A percentile compares a stretch with the other conserved stretches of the same genome.
These are phyloP conservation scores for Penicillium malachiteum DNA, from an alignment of 495 filamentous ascomycete species.

Conservation along the genomic window DNA sequence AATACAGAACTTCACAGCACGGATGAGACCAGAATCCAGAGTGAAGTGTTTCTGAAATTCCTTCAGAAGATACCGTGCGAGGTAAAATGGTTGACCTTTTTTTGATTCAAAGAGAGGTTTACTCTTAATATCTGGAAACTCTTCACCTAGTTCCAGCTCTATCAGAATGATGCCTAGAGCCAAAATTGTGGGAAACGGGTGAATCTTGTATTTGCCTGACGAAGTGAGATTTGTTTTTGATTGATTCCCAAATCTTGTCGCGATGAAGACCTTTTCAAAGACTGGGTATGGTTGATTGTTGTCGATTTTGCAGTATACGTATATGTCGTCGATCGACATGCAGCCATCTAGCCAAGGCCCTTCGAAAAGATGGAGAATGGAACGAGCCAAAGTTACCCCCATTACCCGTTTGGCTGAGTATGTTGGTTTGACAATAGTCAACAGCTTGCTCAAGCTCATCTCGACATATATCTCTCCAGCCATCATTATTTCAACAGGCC, in stretches of 20 bases:
- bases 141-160: constrained; percentile 15
- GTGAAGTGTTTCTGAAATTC: constrained; percentile 12
- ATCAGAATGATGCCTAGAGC: constrained; percentile 14
- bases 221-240: background rate
- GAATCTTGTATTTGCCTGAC: constrained; percentile 5
- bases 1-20: constrained; percentile 6
- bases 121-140: constrained; percentile 8
- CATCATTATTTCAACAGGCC: constrained; percentile 8
- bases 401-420: constrained; percentile 14
- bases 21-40: constrained; percentile 10
- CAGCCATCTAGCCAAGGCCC: constrained; percentile 12
- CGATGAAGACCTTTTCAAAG: constrained; percentile 17
- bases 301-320: constrained; percentile 8
- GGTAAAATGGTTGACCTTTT: background rate
- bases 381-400: constrained; percentile 11
- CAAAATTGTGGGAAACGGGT: constrained; percentile 15
- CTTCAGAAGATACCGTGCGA: constrained; percentile 7
- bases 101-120: background rate
- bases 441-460: constrained; percentile 9
- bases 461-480: constrained; percentile 10
- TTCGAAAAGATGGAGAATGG: constrained; percentile 13
- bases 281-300: constrained; percentile 10
- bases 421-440: constrained; percentile 10
- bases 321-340: constrained; percentile 10
- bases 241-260: constrained; percentile 3